phyloP scores from a whole-genome alignment of 176 grass and related monocot genomes.

The Phragmites australis region DNA sequence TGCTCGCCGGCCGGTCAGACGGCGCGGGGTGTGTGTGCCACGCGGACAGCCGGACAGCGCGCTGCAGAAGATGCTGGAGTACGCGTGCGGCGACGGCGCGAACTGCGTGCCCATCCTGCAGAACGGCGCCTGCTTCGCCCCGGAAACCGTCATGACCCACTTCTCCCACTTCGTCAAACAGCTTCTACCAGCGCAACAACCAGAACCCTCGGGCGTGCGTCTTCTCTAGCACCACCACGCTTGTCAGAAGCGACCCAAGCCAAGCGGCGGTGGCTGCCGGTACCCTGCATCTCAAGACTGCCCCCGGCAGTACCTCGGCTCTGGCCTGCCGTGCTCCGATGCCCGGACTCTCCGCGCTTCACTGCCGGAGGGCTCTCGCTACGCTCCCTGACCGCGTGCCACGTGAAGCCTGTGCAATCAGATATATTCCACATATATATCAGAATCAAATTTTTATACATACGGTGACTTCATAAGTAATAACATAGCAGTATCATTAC shows the following conservation, averaged over 20 bases:
- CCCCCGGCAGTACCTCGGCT: too few relatives aligned
- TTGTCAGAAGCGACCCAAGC: constrained; percentile 64
- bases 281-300: too few relatives aligned
- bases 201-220: constrained; percentile 62
- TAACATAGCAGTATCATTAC: too few relatives aligned
- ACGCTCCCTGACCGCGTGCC: too few relatives aligned
- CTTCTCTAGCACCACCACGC: constrained; percentile 56
- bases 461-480: too few relatives aligned
- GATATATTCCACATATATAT: too few relatives aligned
- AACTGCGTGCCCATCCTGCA: constrained; percentile 64
- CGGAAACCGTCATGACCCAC: constrained; percentile 72
- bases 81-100: constrained; percentile 75
- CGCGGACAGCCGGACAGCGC: constrained; percentile 19
- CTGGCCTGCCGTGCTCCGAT: too few relatives aligned
- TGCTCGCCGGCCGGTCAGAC: constrained; percentile 46
- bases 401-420: too few relatives aligned
- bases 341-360: too few relatives aligned
- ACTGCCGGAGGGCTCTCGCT: too few relatives aligned
- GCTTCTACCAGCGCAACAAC: constrained; percentile 78
- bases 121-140: constrained; percentile 62
- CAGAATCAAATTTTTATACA: too few relatives aligned
- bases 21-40: constrained; percentile 80
- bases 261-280: too few relatives aligned
- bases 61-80: constrained; percentile 85
- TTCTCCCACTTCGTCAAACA: constrained; percentile 94